These are phyloP conservation scores for Fraxinus anomala DNA, from an alignment of 257 asterid genomes.

Conservation along the genomic window DNA sequence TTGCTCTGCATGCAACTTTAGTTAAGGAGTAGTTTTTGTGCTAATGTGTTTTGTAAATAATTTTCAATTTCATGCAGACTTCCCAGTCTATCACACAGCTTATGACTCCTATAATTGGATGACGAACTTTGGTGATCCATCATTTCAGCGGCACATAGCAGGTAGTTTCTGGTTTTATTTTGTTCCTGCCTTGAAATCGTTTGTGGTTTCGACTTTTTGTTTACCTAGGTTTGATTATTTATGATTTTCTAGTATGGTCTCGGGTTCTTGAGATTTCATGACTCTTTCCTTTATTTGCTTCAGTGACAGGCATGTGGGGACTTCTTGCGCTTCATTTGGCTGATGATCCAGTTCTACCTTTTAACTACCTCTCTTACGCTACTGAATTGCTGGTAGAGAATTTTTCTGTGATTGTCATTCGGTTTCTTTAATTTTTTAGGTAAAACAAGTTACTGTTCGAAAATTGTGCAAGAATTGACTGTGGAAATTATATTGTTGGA, in stretches of 20 bases:
- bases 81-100: slow-evolving; percentile 93
- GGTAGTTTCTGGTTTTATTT: slow-evolving; percentile 42
- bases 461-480: background rate
- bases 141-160: slow-evolving; percentile 82
- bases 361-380: slow-evolving; percentile 79
- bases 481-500: background rate
- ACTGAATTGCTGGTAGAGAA: slow-evolving; percentile 65
- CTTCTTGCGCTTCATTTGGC: slow-evolving; percentile 85
- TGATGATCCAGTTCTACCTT: slow-evolving; percentile 77
- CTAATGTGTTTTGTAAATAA: slow-evolving; percentile 21
- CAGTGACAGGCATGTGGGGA: slow-evolving; percentile 92
- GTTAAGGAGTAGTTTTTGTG: slow-evolving; percentile 9
- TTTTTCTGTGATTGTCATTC: background rate
- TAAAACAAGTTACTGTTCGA: background rate
- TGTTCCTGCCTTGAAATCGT: background rate
- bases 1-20: background rate
- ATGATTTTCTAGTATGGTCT: background rate
- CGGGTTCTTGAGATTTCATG: slow-evolving; percentile 3
- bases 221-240: background rate
- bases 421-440: background rate
- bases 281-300: slow-evolving; percentile 11
- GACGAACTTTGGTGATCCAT: slow-evolving; percentile 76
- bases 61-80: slow-evolving; percentile 52
- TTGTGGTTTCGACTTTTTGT: background rate
- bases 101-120: slow-evolving; percentile 93